Base-by-base conservation (phyloP, 2,329 filamentous ascomycete genomes). In the Pseudocercospora pini-densiflorae region DNA sequence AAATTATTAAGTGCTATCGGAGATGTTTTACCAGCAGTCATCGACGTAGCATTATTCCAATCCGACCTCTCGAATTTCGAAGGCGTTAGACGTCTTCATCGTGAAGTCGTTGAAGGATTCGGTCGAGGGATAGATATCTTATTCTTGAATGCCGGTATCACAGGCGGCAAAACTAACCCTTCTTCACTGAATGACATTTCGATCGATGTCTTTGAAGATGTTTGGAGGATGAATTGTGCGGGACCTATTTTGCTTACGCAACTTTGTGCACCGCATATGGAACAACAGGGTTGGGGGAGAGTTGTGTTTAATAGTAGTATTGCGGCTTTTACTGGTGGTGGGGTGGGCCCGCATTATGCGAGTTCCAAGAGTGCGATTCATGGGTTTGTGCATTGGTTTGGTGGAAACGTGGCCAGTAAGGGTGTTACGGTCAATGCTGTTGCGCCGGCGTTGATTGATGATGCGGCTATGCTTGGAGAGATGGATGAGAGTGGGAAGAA, bases 361-460 rank as follows among this genome's bases (percentile, higher is more conserved):
- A 69, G 71, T 67, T 63, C 61, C 1, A 84, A 84, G 71, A 80
- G 79, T 54, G 82, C 82, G 1, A 67, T 84, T 53, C 81, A 81
- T 68, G 81, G 80, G 23, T 77, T 84, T 71, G 76, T 84, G 66
- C 81, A 83, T 71, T 84, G 82, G 76, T 61, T 85, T 23, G 79
- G 81, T 1, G 71, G 69, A 3, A 75, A 76, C 59, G 81, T 84
- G 68, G 80, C 78, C 6, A 79, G 75, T 67, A 80, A 79, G 58
- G 82, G 81, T 12, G 77, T 85, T 49, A 83, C 81, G 19, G 81
- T 83, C 0, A 85, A 85, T 70, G 82, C 80, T 40, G 78, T 84
- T 14, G 82, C 82, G 19, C 82, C 83, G 8, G 82, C 82, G 8
- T 70, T 84, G 72, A 77, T 81, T 40, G 76, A 77, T 14, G 71